Conservation (phyloP, 2,329 filamentous ascomycete genomes). For the Trichoderma harzianum region DNA sequence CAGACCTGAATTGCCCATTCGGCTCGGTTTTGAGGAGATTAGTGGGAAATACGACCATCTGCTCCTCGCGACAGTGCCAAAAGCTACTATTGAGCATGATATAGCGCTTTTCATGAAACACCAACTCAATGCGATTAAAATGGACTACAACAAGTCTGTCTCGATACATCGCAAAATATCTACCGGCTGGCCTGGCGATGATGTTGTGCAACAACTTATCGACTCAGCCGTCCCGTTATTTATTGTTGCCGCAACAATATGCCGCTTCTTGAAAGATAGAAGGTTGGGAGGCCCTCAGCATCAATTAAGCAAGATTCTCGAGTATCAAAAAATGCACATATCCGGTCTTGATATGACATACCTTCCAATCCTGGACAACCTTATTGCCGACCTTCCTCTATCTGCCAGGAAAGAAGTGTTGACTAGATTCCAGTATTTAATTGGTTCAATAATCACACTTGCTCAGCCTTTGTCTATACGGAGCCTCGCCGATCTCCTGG, state of each 20-base stretch:
- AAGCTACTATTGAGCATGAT: not conserved
- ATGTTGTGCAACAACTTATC: constrained; percentile 19
- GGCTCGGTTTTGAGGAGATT: constrained; percentile 34
- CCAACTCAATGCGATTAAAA: not conserved
- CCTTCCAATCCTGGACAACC: constrained; percentile 19
- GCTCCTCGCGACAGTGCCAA: not conserved
- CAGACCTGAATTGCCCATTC: constrained; percentile 39
- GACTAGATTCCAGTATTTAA: constrained; percentile 27
- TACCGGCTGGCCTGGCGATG: constrained; percentile 16
- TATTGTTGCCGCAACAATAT: constrained; percentile 36
- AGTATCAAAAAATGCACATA: constrained; percentile 5
- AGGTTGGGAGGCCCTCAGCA: constrained; percentile 22
- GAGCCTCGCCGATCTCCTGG: constrained; percentile 29
- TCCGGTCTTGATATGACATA: constrained; percentile 24
- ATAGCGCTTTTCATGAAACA: not conserved
- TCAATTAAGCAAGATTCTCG: constrained; percentile 27
- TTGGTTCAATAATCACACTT: constrained; percentile 33
- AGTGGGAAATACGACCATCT: constrained; percentile 15
- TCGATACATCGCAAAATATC: not conserved
- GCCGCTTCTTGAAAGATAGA: constrained; percentile 28
- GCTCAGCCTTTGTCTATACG: constrained; percentile 29
- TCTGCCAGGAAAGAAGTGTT: constrained; percentile 17
- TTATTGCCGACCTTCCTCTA: not conserved
- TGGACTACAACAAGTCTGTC: constrained; percentile 16
- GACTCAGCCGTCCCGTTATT: constrained; percentile 34